Base-by-base conservation (phyloP, 2,329 filamentous ascomycete species). In the Scopulariopsis brevicaulis region DNA sequence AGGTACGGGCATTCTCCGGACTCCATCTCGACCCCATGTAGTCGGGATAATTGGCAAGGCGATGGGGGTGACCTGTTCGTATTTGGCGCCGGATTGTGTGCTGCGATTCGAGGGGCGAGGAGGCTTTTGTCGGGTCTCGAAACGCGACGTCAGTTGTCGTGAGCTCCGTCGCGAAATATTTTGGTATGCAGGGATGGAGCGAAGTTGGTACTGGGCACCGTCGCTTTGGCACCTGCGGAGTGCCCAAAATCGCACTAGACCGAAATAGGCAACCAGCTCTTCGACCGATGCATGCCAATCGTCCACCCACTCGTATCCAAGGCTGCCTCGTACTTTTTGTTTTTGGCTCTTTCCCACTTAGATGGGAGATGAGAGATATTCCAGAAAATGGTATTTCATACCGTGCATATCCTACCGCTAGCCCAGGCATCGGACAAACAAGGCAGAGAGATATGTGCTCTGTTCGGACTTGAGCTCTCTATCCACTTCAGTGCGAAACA, bases 21-120 rank as follows among this genome's bases (percentile, higher is more conserved):
- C 67, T 80, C 82, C 86, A 90, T 90, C 69, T 77, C 82, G 77
- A 78, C 76, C 79, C 83, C 86, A 87, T 87, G 37, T 24, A 57
- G 32, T 54, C 24, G 35, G 28, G 40, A 40, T 20, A 32, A 15
- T 50, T 22, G 43, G 43, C 24, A n/a, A 11, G 46, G 46, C 4
- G 46, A 22, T 22, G 43, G 35, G 22, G 32, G 15, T 32, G 25
- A 34, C n/a, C 20, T 28, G 24, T 32, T 28, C 20, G 24, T 52
- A 53, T 52, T 40, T 24, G 55, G 43, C 7, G 28, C 6, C 46
- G n/a, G 37, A 18, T 40, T 12, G 32, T 18, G 11, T 34, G 15
- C 12, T 18, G 11, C 20, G 46, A 50, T 24, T 24, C 46, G 46
- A 24, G 12, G 7, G 20, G 46, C 20, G 10, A 11, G 7, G 46